A percentile compares a stretch with the other conserved stretches of the same genome.
Conservation (phyloP, 176 grass and related monocot genomes). For the Bromus sterilis region DNA sequence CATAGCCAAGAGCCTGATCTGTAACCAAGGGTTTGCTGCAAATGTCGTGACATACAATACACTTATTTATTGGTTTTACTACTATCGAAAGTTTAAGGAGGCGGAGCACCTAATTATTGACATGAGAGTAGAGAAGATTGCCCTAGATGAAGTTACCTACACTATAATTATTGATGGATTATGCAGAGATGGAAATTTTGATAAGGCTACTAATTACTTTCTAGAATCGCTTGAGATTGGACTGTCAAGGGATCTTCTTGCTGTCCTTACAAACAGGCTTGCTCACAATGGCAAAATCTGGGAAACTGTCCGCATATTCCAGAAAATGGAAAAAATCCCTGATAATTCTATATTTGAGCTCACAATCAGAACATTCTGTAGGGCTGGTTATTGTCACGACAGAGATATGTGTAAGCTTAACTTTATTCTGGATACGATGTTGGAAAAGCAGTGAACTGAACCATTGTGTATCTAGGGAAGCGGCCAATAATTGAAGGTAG, state of each 20-base stretch:
- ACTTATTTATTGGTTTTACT: conserved; percentile 63
- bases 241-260: conserved; percentile 42
- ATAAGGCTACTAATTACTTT: conserved; percentile 37
- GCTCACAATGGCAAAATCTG: conserved; percentile 32
- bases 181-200: conserved; percentile 45
- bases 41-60: conserved; percentile 86
- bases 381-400: conserved; percentile 39
- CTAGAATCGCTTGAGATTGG: conserved; percentile 35
- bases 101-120: not conserved
- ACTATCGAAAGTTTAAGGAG: conserved; percentile 25
- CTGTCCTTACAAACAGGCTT: conserved; percentile 47
- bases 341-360: conserved; percentile 37
- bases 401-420: conserved; percentile 28
- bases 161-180: conserved; percentile 50
- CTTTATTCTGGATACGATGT: conserved; percentile 58
- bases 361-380: conserved; percentile 53
- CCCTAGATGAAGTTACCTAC: conserved; percentile 56
- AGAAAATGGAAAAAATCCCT: conserved; percentile 16
- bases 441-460: conserved; percentile 31
- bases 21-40: conserved; percentile 37
- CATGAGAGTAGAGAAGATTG: conserved; percentile 41
- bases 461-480: not conserved
- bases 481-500: not conserved
- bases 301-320: conserved; percentile 34
- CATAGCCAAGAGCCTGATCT: conserved; percentile 31